Percentiles rank a stretch among this genome's conserved stretches.
Evolutionary conservation across 768 basidiomycete genomes (phyloP).

Genomic region (Tulasnella calospora): DNA sequence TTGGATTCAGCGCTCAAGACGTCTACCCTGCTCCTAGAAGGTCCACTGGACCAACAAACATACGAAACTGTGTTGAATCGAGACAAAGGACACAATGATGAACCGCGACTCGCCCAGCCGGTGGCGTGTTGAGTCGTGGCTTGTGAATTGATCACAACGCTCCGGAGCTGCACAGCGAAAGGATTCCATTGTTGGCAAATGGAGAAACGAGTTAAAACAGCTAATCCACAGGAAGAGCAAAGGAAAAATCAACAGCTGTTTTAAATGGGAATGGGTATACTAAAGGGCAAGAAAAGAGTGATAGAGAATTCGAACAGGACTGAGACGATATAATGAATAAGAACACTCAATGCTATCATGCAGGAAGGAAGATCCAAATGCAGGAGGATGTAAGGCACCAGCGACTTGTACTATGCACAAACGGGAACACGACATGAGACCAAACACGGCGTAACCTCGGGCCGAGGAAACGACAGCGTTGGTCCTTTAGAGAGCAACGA

Average conservation of each 20-base stretch:
- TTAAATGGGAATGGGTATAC: constrained; percentile 4
- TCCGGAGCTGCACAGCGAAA: background rate
- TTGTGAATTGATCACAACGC: background rate
- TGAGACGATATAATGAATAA: background rate
- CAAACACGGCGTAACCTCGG: background rate
- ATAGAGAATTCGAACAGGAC: background rate
- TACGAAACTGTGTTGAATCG: background rate
- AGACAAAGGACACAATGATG: background rate
- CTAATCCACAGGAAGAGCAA: constrained; percentile 7
- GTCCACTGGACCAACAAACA: too few relatives aligned
- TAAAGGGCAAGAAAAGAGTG: background rate
- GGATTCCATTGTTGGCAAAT: constrained; percentile 3
- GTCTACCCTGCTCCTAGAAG: too few relatives aligned
- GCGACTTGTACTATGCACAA: background rate
- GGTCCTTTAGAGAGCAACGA: background rate
- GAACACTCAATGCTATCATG: background rate
- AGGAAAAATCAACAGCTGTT: background rate
- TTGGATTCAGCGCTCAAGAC: too few relatives aligned
- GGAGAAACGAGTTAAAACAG: constrained; percentile 3
- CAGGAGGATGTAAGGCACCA: background rate
- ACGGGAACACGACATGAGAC: background rate
- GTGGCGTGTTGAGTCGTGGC: background rate
- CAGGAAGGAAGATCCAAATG: background rate
- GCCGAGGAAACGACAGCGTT: background rate
- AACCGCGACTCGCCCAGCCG: background rate